Conservation (phyloP, 768 basidiomycete genomes). For the Thelephora ganbajun region DNA sequence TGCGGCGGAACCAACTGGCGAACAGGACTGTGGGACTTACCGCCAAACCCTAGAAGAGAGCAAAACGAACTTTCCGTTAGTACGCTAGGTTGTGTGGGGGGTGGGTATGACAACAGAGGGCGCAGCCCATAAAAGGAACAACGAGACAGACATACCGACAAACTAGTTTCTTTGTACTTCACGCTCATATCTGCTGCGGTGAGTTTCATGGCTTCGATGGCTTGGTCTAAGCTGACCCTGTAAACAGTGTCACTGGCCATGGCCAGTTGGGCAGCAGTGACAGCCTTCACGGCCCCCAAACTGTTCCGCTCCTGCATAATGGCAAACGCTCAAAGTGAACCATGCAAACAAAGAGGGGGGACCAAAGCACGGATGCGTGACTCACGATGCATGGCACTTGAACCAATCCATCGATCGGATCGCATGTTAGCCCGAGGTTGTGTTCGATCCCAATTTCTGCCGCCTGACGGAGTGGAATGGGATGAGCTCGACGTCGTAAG, state of each 20-base stretch:
- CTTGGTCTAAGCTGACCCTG: slow-evolving; percentile 82
- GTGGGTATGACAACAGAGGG: not conserved
- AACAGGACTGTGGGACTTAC: slow-evolving; percentile 20
- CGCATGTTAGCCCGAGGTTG: slow-evolving; percentile 82
- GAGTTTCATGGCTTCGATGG: slow-evolving; percentile 88
- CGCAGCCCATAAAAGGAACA: not conserved
- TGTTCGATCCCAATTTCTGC: slow-evolving; percentile 91
- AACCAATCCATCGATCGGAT: slow-evolving; percentile 86
- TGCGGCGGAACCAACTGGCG: not conserved
- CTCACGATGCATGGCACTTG: slow-evolving; percentile 92
- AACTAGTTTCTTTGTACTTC: slow-evolving; percentile 91
- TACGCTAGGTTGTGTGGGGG: slow-evolving; percentile 2
- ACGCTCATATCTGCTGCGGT: slow-evolving; percentile 92
- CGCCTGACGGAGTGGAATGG: slow-evolving; percentile 26
- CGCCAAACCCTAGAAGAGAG: slow-evolving; percentile 35
- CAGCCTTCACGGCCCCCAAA: slow-evolving; percentile 83
- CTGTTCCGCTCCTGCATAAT: slow-evolving; percentile 61
- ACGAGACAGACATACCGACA: slow-evolving; percentile 44
- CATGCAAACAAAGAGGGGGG: not conserved
- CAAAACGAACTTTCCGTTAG: slow-evolving; percentile 1
- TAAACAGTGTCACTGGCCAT: slow-evolving; percentile 86
- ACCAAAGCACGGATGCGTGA: no score
- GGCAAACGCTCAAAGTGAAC: slow-evolving; percentile 1
- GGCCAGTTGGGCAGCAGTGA: slow-evolving; percentile 88
- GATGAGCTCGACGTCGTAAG: not conserved